A percentile compares a stretch with the other conserved stretches of the same genome.
Evolutionary conservation across 169 alveolate genomes (phyloP).

Genomic region (Eimeria brunetti): DNA sequence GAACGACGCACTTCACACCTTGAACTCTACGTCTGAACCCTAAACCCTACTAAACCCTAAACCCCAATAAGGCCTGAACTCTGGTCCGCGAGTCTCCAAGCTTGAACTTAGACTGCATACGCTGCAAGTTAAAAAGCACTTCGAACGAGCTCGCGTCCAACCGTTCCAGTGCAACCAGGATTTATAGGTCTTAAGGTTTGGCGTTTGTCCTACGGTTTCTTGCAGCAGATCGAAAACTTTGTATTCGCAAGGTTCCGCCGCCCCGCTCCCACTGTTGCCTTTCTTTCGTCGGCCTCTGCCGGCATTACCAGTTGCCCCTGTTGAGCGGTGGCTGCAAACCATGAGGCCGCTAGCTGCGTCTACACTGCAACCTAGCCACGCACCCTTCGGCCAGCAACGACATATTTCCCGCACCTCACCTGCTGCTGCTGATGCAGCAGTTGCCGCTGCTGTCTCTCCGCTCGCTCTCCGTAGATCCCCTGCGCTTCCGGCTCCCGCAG

Average conservation of each 20-base stretch:
- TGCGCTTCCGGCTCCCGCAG: constrained; percentile 34
- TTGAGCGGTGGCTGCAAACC: constrained; percentile 58
- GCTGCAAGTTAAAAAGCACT: not conserved
- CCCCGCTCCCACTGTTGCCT: constrained; percentile 33
- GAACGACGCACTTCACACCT: not conserved
- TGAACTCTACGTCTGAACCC: not conserved
- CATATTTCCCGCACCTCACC: constrained; percentile 60
- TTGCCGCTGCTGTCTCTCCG: constrained; percentile 53
- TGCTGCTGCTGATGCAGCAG: constrained; percentile 64
- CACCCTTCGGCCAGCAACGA: not conserved
- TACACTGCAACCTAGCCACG: constrained; percentile 64
- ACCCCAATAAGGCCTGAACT: not conserved
- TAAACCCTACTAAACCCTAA: not conserved
- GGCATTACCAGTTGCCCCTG: constrained; percentile 10
- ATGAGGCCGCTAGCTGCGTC: constrained; percentile 71
- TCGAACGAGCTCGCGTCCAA: not conserved
- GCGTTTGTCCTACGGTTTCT: not conserved
- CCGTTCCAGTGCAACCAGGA: not conserved
- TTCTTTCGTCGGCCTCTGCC: constrained; percentile 62
- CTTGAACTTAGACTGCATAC: not conserved
- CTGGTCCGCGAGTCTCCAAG: not conserved
- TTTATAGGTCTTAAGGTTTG: not conserved
- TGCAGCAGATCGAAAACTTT: constrained; percentile 48
- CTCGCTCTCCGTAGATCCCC: constrained; percentile 43
- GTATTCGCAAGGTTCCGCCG: constrained; percentile 67